A percentile compares a stretch with the other conserved stretches of the same genome.
These are phyloP conservation scores for Chionographis japonica DNA, from an alignment of 106 monocot genomes.

Conservation along the genomic window DNA sequence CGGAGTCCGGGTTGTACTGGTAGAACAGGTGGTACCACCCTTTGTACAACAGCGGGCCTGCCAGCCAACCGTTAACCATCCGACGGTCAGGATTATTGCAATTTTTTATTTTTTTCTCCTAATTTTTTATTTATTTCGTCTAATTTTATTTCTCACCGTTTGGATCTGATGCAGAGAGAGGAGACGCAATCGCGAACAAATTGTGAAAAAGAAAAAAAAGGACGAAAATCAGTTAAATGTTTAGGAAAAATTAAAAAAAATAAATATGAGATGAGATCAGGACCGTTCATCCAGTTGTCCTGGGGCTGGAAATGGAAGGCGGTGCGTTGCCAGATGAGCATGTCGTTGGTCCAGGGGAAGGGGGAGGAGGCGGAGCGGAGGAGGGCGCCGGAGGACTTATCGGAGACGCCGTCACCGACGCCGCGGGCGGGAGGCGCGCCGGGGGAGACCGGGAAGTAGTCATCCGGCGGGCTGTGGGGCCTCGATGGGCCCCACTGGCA, in stretches of 20 bases:
- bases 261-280: neutral
- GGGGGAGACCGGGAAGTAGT: neutral
- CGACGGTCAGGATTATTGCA: too few species aligned
- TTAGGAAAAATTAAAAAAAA: neutral
- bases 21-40: constrained; percentile 86
- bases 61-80: neutral
- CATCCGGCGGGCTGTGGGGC: neutral
- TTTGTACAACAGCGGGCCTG: constrained; percentile 59
- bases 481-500: too few species aligned
- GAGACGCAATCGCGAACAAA: neutral
- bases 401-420: constrained; percentile 14
- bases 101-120: neutral
- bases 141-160: constrained; percentile 17
- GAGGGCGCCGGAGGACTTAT: constrained; percentile 13
- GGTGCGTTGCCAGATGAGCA: constrained; percentile 65
- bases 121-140: neutral
- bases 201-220: neutral
- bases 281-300: constrained; percentile 69
- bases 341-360: constrained; percentile 49
- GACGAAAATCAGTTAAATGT: neutral
- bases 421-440: constrained; percentile 3
- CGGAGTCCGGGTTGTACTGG: constrained; percentile 58
- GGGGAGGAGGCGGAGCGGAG: neutral
- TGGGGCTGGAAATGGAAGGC: constrained; percentile 61
- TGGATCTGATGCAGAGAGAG: constrained; percentile 18